Percentiles rank a stretch among this genome's conserved stretches.
Conservation (phyloP, 108 stramenopile genomes). For the Fragilaria radians region DNA sequence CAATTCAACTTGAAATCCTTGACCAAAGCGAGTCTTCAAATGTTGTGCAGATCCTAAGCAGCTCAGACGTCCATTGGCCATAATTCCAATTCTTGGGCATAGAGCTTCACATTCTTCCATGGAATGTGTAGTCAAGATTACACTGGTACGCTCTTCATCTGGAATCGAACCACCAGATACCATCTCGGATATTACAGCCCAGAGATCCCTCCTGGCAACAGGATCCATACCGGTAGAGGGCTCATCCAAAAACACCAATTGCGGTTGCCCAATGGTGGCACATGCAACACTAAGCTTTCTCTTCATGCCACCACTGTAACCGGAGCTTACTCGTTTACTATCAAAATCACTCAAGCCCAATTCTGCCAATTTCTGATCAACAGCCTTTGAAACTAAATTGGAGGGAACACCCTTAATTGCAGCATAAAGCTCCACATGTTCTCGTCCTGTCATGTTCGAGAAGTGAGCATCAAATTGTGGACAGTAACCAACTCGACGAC, state of each 20-base stretch:
- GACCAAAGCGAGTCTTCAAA: slow-evolving; percentile 76
- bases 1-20: slow-evolving; percentile 77
- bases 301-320: slow-evolving; percentile 90
- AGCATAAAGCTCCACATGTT: slow-evolving; percentile 96
- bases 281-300: slow-evolving; percentile 76
- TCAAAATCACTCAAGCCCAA: slow-evolving; percentile 75
- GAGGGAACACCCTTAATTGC: slow-evolving; percentile 81
- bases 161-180: slow-evolving; percentile 41
- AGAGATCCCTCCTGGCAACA: slow-evolving; percentile 77
- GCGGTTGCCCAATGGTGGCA: slow-evolving; percentile 79
- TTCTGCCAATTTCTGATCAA: slow-evolving; percentile 57
- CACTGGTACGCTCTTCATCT: slow-evolving; percentile 49
- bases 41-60: slow-evolving; percentile 89
- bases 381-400: slow-evolving; percentile 37
- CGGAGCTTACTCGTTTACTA: slow-evolving; percentile 47
- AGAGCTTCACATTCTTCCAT: slow-evolving; percentile 98
- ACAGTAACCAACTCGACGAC: slow-evolving; percentile 87
- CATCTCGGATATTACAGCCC: slow-evolving; percentile 75
- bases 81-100: slow-evolving; percentile 95
- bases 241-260: slow-evolving; percentile 78
- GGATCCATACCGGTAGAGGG: slow-evolving; percentile 69
- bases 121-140: slow-evolving; percentile 80
- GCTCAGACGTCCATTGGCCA: slow-evolving; percentile 83
- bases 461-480: slow-evolving; percentile 99
- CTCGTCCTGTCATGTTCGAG: slow-evolving; percentile 91